Conservation (phyloP, 2,329 filamentous ascomycete species). For the Fusarium sp. region DNA sequence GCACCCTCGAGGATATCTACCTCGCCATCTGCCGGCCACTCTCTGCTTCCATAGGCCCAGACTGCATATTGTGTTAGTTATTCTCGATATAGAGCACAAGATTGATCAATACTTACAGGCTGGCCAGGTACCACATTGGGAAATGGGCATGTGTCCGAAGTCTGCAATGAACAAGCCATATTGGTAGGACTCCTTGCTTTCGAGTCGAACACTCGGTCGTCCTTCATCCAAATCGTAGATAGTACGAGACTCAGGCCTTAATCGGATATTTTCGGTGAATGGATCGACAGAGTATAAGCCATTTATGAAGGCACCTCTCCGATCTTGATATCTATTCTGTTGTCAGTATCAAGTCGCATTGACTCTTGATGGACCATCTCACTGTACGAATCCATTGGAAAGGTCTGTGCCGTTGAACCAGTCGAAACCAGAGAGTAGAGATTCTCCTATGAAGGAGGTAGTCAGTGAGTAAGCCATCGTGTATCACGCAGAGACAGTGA, state of each 20-base stretch:
- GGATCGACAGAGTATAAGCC: constrained; percentile 58
- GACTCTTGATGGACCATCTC: constrained; percentile 51
- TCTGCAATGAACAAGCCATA: constrained; percentile 78
- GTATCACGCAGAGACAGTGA: constrained; percentile 13
- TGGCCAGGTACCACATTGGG: constrained; percentile 78
- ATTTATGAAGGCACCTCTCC: constrained; percentile 52
- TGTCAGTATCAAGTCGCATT: constrained; percentile 30
- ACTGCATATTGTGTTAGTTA: constrained; percentile 48
- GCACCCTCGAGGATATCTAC: constrained; percentile 78
- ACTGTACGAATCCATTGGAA: constrained; percentile 75
- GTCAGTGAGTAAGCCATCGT: constrained; percentile 56
- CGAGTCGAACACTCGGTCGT: constrained; percentile 72
- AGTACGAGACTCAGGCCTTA: constrained; percentile 59
- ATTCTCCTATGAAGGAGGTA: constrained; percentile 56
- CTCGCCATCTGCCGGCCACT: constrained; percentile 73
- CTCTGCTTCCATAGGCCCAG: constrained; percentile 61
- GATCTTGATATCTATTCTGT: constrained; percentile 56
- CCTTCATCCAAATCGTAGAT: constrained; percentile 54
- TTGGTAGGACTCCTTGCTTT: constrained; percentile 71
- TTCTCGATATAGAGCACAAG: not conserved
- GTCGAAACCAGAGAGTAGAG: constrained; percentile 60
- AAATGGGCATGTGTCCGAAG: constrained; percentile 77
- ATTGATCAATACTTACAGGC: constrained; percentile 62
- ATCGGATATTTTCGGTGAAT: constrained; percentile 55
- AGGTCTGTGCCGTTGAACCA: constrained; percentile 67